Base-by-base conservation (phyloP, 768 basidiomycete species). In the Dendrothele bispora region DNA sequence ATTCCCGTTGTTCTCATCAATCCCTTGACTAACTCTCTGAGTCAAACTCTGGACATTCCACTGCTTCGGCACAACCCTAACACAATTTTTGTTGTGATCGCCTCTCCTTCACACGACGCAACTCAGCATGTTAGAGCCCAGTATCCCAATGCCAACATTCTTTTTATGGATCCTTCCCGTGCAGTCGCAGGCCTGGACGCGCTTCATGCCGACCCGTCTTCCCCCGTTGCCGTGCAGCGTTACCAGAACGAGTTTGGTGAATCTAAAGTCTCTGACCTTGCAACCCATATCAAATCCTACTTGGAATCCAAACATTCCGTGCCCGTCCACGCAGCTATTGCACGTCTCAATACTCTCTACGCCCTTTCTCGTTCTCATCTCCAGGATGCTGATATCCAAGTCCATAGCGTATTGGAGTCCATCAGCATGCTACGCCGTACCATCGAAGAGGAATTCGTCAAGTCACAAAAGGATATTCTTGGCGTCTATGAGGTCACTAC, bases 1-100 rank as follows among this genome's bases (percentile, higher is more conserved):
- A 67, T 87, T 29, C 74, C 83, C n/a, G 62, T 91, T 51, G 53
- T 89, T 15, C 68, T 87, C 14, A 77, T 69, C 58, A 86, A 88
- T 50, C 83, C 1, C 58, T 68, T 18, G n/a, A n/a, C n/a, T n/a
- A n/a, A n/a, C 59, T 84, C 7, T 54, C 66, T 12, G 43, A 56
- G 21, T 50, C 52, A n/a, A n/a, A n/a, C n/a, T n/a, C n/a, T n/a
- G n/a, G n/a, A n/a, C 25, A 47, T 62, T 1, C 58, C 54, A 15
- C 39, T 68, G 5, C 70, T 77, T 39, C 54, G 65, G 47, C 22
- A 59, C 39, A 59, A 65, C 40, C 65, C 71, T 6, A 78, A 75
- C 43, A 68, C 71, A 4, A 68, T 82, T 49, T 62, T 83, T 12
- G 59, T 80, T 1, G 49, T 79, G 21, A 62, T 65, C 8, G 56